A percentile compares a stretch with the other conserved stretches of the same genome.
These are phyloP conservation scores for Elsinoe perseae DNA, from an alignment of 2,329 filamentous ascomycete species.

Conservation along the genomic window DNA sequence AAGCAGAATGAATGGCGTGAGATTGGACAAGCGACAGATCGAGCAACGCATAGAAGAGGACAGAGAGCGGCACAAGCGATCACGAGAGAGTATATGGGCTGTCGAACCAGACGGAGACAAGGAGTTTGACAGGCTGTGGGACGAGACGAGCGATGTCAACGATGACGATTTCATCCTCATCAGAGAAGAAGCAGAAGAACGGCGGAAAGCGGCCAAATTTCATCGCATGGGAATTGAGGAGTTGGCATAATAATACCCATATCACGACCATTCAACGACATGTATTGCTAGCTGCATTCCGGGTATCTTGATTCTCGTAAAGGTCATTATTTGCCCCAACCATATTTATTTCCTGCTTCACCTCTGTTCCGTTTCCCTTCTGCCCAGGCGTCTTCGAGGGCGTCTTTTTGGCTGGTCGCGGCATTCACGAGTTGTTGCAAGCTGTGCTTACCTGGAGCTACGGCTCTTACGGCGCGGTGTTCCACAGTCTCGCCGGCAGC, in stretches of 20 bases:
- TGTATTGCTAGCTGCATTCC: conserved; percentile 8
- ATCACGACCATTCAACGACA: conserved; percentile 2
- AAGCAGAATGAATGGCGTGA: conserved; percentile 23
- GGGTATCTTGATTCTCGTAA: conserved; percentile 8
- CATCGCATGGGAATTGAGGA: conserved; percentile 21
- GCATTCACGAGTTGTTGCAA: conserved; percentile 80
- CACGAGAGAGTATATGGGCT: conserved; percentile 90
- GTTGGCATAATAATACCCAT: conserved; percentile 12
- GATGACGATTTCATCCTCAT: conserved; percentile 77
- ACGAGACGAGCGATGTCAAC: conserved; percentile 76
- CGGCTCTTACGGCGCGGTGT: conserved; percentile 74
- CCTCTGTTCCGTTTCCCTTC: conserved; percentile 68
- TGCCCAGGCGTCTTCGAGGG: conserved; percentile 86
- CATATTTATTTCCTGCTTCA: conserved; percentile 76
- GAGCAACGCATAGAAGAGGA: conserved; percentile 97
- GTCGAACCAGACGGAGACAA: conserved; percentile 50
- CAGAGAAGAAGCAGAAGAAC: conserved; percentile 62
- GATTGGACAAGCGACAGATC: conserved; percentile 76
- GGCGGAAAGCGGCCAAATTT: conserved; percentile 41
- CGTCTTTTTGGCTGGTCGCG: conserved; percentile 73
- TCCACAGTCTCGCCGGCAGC: conserved; percentile 58
- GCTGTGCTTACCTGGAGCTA: conserved; percentile 83
- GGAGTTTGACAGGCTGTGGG: conserved; percentile 77
- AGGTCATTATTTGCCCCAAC: conserved; percentile 50
- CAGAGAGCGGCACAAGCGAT: conserved; percentile 83